These are phyloP conservation scores for Lentinula lateritia DNA, from an alignment of 768 basidiomycete species.

Conservation along the genomic window DNA sequence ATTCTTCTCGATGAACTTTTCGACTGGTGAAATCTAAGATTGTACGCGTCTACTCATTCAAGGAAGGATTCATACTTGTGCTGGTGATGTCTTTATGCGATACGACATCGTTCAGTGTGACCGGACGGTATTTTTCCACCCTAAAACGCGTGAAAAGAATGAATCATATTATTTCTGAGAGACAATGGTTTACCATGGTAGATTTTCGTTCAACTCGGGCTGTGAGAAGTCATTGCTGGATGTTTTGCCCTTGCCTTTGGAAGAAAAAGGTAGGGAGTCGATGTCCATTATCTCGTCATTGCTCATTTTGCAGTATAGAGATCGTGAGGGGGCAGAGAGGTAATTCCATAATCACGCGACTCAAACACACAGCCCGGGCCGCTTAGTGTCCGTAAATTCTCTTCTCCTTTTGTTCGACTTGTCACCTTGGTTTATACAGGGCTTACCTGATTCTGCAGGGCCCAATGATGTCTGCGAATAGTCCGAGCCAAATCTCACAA, in stretches of 20 bases:
- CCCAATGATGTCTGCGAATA: too few relatives aligned
- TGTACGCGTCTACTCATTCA: conserved; percentile 5
- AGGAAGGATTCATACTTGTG: conserved; percentile 62
- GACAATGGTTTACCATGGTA: conserved; percentile 68
- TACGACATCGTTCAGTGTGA: conserved; percentile 88
- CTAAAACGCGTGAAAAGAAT: conserved; percentile 31
- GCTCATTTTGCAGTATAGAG: not conserved
- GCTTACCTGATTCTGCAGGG: too few relatives aligned
- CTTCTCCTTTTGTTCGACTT: too few relatives aligned
- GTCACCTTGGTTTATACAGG: too few relatives aligned
- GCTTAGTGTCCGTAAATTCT: too few relatives aligned
- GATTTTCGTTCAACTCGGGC: conserved; percentile 50
- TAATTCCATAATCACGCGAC: not conserved
- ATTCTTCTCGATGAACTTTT: conserved; percentile 94
- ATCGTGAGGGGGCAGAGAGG: not conserved
- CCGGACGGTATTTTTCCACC: conserved; percentile 98
- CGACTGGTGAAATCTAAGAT: conserved; percentile 50
- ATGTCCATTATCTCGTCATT: conserved; percentile 48
- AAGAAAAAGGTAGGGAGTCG: conserved; percentile 28
- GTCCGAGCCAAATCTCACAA: too few relatives aligned
- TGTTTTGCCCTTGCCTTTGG: conserved; percentile 73
- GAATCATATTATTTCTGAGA: not conserved
- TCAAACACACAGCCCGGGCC: too few relatives aligned
- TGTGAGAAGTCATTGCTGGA: conserved; percentile 26
- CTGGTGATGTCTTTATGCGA: conserved; percentile 93